Percentiles rank a stretch among this genome's conserved stretches.
phyloP scores from a whole-genome alignment of 2,329 filamentous ascomycete genomes.

The Alternaria postmessia region DNA sequence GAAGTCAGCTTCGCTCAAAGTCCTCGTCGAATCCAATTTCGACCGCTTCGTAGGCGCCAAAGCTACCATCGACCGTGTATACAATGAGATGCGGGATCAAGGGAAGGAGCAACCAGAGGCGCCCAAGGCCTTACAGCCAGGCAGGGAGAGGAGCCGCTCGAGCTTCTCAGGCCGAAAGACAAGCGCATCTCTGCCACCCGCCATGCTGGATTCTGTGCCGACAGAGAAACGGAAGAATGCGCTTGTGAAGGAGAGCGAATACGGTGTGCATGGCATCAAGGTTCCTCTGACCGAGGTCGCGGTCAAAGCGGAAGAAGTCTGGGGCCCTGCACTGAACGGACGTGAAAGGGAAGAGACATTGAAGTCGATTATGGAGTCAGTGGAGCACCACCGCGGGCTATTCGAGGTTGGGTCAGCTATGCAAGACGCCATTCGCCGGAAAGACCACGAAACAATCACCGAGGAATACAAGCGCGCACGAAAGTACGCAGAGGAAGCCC shows the following conservation, averaged over 20 bases:
- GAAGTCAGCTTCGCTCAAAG: slow-evolving; percentile 95
- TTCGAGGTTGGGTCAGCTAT: slow-evolving; percentile 82
- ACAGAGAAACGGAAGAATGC: slow-evolving; percentile 83
- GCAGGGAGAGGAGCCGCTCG: slow-evolving; percentile 71
- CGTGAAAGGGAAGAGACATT: slow-evolving; percentile 89
- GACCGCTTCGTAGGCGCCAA: slow-evolving; percentile 98
- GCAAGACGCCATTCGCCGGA: slow-evolving; percentile 85
- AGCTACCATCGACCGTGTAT: slow-evolving; percentile 97
- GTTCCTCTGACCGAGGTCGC: slow-evolving; percentile 86
- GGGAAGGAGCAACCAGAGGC: slow-evolving; percentile 58
- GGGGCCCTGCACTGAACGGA: slow-evolving; percentile 92
- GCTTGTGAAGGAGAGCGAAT: slow-evolving; percentile 80
- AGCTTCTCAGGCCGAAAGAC: slow-evolving; percentile 62
- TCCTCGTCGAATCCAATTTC: slow-evolving; percentile 96
- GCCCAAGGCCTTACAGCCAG: slow-evolving; percentile 60
- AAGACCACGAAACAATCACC: slow-evolving; percentile 86
- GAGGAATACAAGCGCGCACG: slow-evolving; percentile 88
- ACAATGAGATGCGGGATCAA: slow-evolving; percentile 90
- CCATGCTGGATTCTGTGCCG: slow-evolving; percentile 41
- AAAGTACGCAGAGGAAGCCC: slow-evolving; percentile 80
- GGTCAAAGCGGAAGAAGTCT: slow-evolving; percentile 94
- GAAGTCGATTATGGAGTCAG: slow-evolving; percentile 75
- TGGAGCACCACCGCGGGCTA: slow-evolving; percentile 81
- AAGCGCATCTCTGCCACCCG: slow-evolving; percentile 39
- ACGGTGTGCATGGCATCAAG: slow-evolving; percentile 69